These are phyloP conservation scores for Fusarium sp. DNA, from an alignment of 2,329 filamentous ascomycete genomes.

Conservation along the genomic window DNA sequence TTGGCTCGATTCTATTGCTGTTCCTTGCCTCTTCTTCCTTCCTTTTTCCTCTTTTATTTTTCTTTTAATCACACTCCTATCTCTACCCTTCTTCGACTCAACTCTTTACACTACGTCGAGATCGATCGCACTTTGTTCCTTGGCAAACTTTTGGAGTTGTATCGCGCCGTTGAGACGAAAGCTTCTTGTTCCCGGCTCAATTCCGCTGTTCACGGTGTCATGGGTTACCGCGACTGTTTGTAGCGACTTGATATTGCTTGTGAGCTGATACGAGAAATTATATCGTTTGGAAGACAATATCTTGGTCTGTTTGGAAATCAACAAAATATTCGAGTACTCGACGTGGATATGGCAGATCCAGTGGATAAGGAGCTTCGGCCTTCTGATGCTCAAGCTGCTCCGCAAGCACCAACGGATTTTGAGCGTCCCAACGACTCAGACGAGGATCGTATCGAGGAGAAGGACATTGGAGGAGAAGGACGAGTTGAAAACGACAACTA, in stretches of 20 bases:
- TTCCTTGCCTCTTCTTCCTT: slow-evolving; percentile 5
- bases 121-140: slow-evolving; percentile 21
- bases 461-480: slow-evolving; percentile 23
- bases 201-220: slow-evolving; percentile 9
- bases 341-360: slow-evolving; percentile 43
- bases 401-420: slow-evolving; percentile 43
- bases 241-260: neutral
- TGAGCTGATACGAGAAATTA: neutral
- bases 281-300: neutral
- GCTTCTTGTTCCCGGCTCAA: slow-evolving; percentile 23
- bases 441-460: slow-evolving; percentile 37
- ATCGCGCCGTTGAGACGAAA: slow-evolving; percentile 14
- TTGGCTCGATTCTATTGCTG: slow-evolving; percentile 25
- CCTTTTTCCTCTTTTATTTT: slow-evolving; percentile 14
- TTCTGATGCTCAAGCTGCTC: slow-evolving; percentile 46
- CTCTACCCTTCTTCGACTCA: neutral
- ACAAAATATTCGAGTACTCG: slow-evolving; percentile 11
- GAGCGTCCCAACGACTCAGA: slow-evolving; percentile 32
- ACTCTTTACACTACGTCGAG: slow-evolving; percentile 8
- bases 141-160: slow-evolving; percentile 16
- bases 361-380: slow-evolving; percentile 47
- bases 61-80: slow-evolving; percentile 4
- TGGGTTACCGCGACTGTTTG: slow-evolving; percentile 4
- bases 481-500: slow-evolving; percentile 1
- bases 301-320: neutral